A percentile compares a stretch with the other conserved stretches of the same genome.
Conservation (phyloP, 441 rosid species). For the Gossypium laxum region DNA sequence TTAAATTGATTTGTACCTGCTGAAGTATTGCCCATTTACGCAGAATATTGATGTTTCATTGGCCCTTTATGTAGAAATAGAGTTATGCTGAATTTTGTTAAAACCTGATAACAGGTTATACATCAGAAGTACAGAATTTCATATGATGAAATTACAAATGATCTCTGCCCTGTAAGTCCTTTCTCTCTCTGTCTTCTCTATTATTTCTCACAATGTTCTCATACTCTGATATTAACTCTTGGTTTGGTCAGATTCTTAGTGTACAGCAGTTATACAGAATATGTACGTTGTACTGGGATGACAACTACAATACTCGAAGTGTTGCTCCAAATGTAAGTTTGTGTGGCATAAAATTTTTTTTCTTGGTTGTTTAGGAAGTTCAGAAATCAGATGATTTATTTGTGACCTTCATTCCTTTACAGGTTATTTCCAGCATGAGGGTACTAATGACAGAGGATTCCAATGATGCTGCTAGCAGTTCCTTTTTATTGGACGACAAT, state of each 20-base stretch:
- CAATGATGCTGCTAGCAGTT: constrained; percentile 64
- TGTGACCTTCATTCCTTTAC: constrained; percentile 16
- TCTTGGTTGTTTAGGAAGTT: background rate
- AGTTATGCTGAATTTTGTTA: constrained; percentile 3
- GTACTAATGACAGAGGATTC: constrained; percentile 95
- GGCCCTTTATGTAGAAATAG: background rate
- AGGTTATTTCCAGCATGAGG: constrained; percentile 96
- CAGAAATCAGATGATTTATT: background rate
- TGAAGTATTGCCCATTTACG: background rate
- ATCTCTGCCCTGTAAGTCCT: constrained; percentile 77
- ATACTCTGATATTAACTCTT: constrained; percentile 12
- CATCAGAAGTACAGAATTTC: constrained; percentile 95
- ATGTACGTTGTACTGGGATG: constrained; percentile 91
- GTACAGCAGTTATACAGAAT: constrained; percentile 97
- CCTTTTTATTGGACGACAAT: constrained; percentile 92
- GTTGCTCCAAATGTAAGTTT: constrained; percentile 76
- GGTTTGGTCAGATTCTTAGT: constrained; percentile 66
- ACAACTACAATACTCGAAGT: constrained; percentile 93
- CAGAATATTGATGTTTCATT: background rate
- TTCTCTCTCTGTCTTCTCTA: constrained; percentile 9
- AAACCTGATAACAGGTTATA: constrained; percentile 55
- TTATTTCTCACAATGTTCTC: background rate
- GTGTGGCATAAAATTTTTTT: background rate
- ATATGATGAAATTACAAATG: constrained; percentile 87
- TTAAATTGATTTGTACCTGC: background rate